phyloP scores from a whole-genome alignment of 176 grass and related monocot species.

The Musa schizocarpa region DNA sequence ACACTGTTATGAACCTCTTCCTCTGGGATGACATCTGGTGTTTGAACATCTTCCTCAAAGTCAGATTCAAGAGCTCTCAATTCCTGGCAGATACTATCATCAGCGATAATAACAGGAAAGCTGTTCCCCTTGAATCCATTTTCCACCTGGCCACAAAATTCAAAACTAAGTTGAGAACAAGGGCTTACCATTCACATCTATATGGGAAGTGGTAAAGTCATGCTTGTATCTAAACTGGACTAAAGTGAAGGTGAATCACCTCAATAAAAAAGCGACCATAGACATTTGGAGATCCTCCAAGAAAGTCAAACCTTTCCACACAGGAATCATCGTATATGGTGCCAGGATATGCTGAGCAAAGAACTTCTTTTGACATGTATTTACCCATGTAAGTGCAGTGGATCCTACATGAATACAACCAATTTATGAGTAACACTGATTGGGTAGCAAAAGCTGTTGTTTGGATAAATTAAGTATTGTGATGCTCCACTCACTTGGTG shows the following conservation, averaged over 20 bases:
- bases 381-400: slow-evolving; percentile 83
- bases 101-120: slow-evolving; percentile 87
- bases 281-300: slow-evolving; percentile 42
- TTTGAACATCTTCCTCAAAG: slow-evolving; percentile 42
- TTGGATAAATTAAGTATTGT: neutral
- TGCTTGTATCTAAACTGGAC: too few species aligned
- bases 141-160: slow-evolving; percentile 49
- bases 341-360: slow-evolving; percentile 82
- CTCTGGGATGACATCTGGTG: slow-evolving; percentile 41
- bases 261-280: slow-evolving; percentile 87
- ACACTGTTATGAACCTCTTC: slow-evolving; percentile 34
- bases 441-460: neutral
- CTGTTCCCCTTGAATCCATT: slow-evolving; percentile 96
- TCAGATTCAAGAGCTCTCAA: slow-evolving; percentile 70
- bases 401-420: slow-evolving; percentile 38
- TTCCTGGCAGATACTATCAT: slow-evolving; percentile 59
- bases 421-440: neutral
- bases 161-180: neutral
- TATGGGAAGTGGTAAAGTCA: neutral
- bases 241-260: slow-evolving; percentile 26
- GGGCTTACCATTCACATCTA: neutral
- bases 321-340: slow-evolving; percentile 99
- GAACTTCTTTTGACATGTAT: slow-evolving; percentile 87
- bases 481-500: slow-evolving; percentile 61
- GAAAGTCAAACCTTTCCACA: slow-evolving; percentile 83